phyloP scores from a whole-genome alignment of 148 eudicot species.

The Limonium bicolor region DNA sequence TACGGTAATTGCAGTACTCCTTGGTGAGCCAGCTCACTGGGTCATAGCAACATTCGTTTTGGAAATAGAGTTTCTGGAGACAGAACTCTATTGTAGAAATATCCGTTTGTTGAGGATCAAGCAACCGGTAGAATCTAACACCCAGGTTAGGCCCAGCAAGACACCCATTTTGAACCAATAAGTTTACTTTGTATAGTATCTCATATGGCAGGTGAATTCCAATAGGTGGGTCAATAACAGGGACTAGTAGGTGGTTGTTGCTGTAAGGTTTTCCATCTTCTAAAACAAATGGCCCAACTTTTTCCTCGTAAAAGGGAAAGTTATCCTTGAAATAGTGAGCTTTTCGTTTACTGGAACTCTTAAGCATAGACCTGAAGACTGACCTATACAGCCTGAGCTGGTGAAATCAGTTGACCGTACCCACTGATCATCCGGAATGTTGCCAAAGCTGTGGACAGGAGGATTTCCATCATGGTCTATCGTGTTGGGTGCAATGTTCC shows the following conservation, averaged over 20 bases:
- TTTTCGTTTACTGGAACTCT: slow-evolving; percentile 30
- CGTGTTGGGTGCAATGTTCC: slow-evolving; percentile 18
- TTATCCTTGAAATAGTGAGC: slow-evolving; percentile 32
- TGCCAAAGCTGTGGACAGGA: slow-evolving; percentile 17
- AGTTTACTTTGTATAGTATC: slow-evolving; percentile 47
- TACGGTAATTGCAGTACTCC: slow-evolving; percentile 21
- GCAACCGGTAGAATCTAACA: slow-evolving; percentile 36
- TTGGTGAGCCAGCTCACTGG: slow-evolving; percentile 53
- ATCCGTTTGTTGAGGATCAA: slow-evolving; percentile 34
- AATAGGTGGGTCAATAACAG: slow-evolving; percentile 42
- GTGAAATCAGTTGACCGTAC: slow-evolving; percentile 73
- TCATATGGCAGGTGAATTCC: slow-evolving; percentile 38
- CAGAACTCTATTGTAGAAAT: slow-evolving; percentile 36
- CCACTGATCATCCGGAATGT: slow-evolving; percentile 59
- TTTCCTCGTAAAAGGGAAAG: slow-evolving; percentile 37
- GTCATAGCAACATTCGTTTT: slow-evolving; percentile 75
- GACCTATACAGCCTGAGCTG: slow-evolving; percentile 38
- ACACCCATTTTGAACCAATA: slow-evolving; percentile 67
- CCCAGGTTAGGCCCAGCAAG: slow-evolving; percentile 58
- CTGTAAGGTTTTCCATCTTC: slow-evolving; percentile 29
- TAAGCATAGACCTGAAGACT: slow-evolving; percentile 59
- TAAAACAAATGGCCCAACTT: slow-evolving; percentile 19
- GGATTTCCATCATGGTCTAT: background rate
- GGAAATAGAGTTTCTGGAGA: slow-evolving; percentile 36
- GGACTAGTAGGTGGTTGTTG: slow-evolving; percentile 35